Base-by-base conservation (phyloP, 352 stramenopile species). In the Pythium rhizo-oryzae region DNA sequence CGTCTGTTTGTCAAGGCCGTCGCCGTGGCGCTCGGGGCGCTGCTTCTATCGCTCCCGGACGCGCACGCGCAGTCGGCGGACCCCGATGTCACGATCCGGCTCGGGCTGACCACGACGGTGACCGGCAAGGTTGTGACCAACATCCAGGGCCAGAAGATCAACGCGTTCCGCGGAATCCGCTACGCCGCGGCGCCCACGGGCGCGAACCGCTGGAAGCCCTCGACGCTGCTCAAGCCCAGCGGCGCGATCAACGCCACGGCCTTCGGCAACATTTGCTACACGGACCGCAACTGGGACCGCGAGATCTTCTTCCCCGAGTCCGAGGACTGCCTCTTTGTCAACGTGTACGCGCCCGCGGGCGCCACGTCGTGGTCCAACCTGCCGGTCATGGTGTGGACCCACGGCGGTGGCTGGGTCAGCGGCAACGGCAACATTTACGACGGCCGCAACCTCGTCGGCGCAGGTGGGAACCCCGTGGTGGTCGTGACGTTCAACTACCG, bases 401-500 rank as follows among this genome's bases (percentile, higher is more conserved):
- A 76, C 47, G 72, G 75, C 25, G 75, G 75, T 16, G 61, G 49
- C 15, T 80, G 72, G 46, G 68, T 67, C 1, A 51, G 43, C 15
- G 75, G 75, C 9, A 52, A 49, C 18, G 46, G 53, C 13, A 56
- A 58, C 54, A 59, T 23, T 0, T 63, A 59, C 33, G 54, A 69
- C 35, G 53, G 62, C 44, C 33, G 28, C 19, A 69, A 69, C 23
- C 33, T 69, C 21, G 54, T 63, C 4, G 56, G 46, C 8, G 62
- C 52, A 0, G 52, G 24, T 0, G 62, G 54, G 33, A 70, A 73
- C 16, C 57, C 75, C 50, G 72, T 82, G 15, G 23, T 82, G 23
- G 75, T 61, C 57, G 76, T 82, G 9, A 62, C 61, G 0, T 78
- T 74, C 62, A 82, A 82, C 65, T 82, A 82, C 49, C 76, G 76